Evolutionary conservation across 2,329 filamentous ascomycete species (phyloP).

Genomic region (Didymellaceae sp.): DNA sequence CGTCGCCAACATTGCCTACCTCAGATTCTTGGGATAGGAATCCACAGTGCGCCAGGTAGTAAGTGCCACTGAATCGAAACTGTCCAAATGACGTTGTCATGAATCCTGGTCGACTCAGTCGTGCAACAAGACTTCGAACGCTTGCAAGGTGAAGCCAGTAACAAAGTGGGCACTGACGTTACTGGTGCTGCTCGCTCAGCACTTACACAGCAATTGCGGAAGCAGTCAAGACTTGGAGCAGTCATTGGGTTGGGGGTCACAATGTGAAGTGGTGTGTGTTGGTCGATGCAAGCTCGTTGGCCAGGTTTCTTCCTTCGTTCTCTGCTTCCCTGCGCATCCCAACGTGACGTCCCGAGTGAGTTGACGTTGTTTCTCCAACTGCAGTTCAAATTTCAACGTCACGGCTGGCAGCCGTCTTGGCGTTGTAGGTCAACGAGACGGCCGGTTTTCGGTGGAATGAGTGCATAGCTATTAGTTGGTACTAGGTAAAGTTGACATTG

Average conservation of each 20-base stretch:
- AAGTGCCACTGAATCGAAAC: not conserved
- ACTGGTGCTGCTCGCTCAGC: not conserved
- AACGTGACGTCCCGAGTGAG: slow-evolving; percentile 6
- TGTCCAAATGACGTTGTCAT: slow-evolving; percentile 6
- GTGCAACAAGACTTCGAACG: not conserved
- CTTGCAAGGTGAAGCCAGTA: not conserved
- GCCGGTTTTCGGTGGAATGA: slow-evolving; percentile 21
- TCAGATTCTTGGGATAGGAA: not conserved
- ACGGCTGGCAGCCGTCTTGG: slow-evolving; percentile 13
- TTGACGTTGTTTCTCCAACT: slow-evolving; percentile 18
- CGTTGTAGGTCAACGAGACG: slow-evolving; percentile 9
- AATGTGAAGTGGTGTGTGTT: not conserved
- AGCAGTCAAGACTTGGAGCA: not conserved
- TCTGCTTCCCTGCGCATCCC: slow-evolving; percentile 19
- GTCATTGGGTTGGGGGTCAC: not conserved
- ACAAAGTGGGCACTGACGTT: not conserved
- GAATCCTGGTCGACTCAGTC: not conserved
- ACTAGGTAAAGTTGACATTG: slow-evolving; percentile 12
- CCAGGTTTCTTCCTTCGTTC: slow-evolving; percentile 29
- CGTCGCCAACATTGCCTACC: not conserved
- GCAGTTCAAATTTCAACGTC: slow-evolving; percentile 19
- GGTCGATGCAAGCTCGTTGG: slow-evolving; percentile 23
- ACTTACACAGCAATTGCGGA: not conserved
- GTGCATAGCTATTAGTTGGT: slow-evolving; percentile 3
- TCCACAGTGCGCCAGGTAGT: not conserved